Evolutionary conservation across 225 moss, liverwort and hornwort species (phyloP).

Genomic region (Straminergon stramineum): DNA sequence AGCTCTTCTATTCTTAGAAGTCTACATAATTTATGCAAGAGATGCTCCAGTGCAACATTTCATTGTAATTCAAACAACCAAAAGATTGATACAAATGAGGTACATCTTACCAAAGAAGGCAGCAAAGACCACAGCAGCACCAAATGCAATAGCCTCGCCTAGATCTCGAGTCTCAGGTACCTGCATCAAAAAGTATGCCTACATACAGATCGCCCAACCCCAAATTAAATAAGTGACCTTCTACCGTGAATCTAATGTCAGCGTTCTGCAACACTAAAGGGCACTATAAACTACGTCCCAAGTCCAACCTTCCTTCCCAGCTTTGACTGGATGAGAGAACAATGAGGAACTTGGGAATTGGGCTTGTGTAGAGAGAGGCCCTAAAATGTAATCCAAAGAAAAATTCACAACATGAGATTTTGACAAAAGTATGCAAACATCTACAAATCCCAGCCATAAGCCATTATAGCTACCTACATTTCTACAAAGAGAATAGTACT

Average conservation of each 20-base stretch:
- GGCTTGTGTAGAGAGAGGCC: not conserved
- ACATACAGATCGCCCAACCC: not conserved
- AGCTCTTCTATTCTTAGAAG: not conserved
- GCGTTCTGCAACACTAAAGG: not conserved
- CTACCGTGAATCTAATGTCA: not conserved
- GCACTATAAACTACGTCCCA: not conserved
- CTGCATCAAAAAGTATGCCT: conserved; percentile 78
- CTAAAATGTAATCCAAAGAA: not conserved
- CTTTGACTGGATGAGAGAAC: not conserved
- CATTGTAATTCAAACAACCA: not conserved
- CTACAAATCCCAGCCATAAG: not conserved
- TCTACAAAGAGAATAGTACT: not conserved
- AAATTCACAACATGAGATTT: not conserved
- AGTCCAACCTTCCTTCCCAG: not conserved
- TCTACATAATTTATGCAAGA: not conserved
- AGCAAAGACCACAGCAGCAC: conserved; percentile 59
- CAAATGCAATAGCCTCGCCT: conserved; percentile 69
- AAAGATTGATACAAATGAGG: not conserved
- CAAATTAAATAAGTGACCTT: not conserved
- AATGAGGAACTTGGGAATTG: not conserved
- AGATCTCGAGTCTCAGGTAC: conserved; percentile 63
- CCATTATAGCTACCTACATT: not conserved
- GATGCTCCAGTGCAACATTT: not conserved
- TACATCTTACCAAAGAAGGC: conserved; percentile 50
- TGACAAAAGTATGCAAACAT: not conserved